phyloP scores from a whole-genome alignment of 805 yeast genomes.

The Saturnispora kantuleensis region DNA sequence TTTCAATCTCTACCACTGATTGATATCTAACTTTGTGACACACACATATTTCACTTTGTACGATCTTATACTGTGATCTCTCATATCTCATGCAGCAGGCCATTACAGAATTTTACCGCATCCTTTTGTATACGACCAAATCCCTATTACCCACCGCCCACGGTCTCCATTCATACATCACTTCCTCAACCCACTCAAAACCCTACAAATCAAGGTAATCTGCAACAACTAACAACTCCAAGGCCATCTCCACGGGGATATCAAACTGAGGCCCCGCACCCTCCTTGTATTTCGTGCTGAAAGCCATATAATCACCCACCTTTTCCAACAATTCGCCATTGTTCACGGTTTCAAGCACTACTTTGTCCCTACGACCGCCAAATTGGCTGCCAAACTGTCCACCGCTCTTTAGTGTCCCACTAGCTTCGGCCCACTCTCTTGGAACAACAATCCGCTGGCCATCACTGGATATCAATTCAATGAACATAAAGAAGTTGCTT shows the following conservation, averaged over 20 bases:
- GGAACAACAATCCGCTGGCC: constrained; percentile 51
- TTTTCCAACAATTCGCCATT: constrained; percentile 39
- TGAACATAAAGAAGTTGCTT: too few species aligned
- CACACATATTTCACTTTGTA: too few species aligned
- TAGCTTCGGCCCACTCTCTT: constrained; percentile 67
- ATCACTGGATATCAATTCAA: constrained; percentile 49
- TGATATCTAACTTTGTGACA: too few species aligned
- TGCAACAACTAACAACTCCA: constrained; percentile 86
- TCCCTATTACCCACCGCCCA: neutral
- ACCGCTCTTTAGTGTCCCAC: constrained; percentile 47
- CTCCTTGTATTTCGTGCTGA: constrained; percentile 57
- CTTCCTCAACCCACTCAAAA: neutral
- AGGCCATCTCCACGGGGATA: constrained; percentile 88
- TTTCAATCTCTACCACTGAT: too few species aligned
- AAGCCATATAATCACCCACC: constrained; percentile 77
- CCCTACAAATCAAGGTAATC: constrained; percentile 50
- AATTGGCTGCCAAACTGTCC: constrained; percentile 51
- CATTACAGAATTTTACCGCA: too few species aligned
- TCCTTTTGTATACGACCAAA: too few species aligned
- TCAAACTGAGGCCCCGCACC: constrained; percentile 67
- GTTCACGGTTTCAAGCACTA: neutral
- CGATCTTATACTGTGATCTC: too few species aligned
- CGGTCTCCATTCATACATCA: too few species aligned
- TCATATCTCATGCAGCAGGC: too few species aligned
- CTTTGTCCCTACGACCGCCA: constrained; percentile 27